These are phyloP conservation scores for Alloascoidea africana DNA, from an alignment of 805 yeast genomes.

Conservation along the genomic window DNA sequence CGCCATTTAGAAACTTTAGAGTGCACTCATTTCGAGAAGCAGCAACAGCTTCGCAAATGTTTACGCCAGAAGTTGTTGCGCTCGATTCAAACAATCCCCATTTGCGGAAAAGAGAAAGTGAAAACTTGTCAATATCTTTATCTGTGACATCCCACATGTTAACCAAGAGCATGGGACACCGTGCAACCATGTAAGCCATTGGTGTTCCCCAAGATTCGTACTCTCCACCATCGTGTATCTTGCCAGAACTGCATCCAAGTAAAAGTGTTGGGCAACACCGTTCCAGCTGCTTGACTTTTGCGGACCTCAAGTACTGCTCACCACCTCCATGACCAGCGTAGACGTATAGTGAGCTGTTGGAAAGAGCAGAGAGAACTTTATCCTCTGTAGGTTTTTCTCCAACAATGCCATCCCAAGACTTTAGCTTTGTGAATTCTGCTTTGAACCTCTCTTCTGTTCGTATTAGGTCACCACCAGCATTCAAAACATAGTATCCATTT, in stretches of 20 bases:
- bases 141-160: slow-evolving; percentile 97
- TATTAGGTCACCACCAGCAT: slow-evolving; percentile 68
- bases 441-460: slow-evolving; percentile 50
- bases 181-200: slow-evolving; percentile 60
- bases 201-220: slow-evolving; percentile 69
- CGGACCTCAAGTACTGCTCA: slow-evolving; percentile 57
- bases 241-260: slow-evolving; percentile 87
- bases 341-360: slow-evolving; percentile 34
- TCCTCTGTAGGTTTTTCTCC: slow-evolving; percentile 45
- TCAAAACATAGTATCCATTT: slow-evolving; percentile 49
- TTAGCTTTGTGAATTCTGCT: slow-evolving; percentile 20
- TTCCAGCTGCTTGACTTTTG: slow-evolving; percentile 31
- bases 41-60: slow-evolving; percentile 41
- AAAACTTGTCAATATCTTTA: slow-evolving; percentile 79
- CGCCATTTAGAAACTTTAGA: slow-evolving; percentile 68
- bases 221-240: slow-evolving; percentile 34
- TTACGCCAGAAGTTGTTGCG: slow-evolving; percentile 8
- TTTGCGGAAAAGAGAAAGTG: slow-evolving; percentile 37
- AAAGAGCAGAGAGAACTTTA: slow-evolving; percentile 29
- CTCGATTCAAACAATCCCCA: slow-evolving; percentile 41
- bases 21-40: slow-evolving; percentile 53
- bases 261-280: slow-evolving; percentile 29
- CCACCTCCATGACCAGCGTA: slow-evolving; percentile 97
- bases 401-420: slow-evolving; percentile 36
- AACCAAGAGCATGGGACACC: slow-evolving; percentile 71